These are phyloP conservation scores for Akanthomyces uredinophilus DNA, from an alignment of 2,329 filamentous ascomycete genomes.

Conservation along the genomic window DNA sequence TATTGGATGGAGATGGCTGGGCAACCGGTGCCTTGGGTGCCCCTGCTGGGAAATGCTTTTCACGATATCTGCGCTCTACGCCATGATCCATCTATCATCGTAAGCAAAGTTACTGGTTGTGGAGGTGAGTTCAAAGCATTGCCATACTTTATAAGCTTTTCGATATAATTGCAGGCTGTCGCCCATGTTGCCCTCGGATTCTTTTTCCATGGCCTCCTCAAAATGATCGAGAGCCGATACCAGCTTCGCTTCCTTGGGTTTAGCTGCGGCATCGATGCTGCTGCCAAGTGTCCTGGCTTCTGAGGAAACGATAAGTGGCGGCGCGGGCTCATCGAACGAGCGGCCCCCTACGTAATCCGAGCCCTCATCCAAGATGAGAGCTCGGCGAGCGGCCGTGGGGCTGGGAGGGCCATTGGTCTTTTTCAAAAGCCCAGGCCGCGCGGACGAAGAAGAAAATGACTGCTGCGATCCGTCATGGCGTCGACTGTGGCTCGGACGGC, in stretches of 20 bases:
- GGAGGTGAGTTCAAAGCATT: neutral
- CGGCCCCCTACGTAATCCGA: slow-evolving; percentile 26
- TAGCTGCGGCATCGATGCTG: slow-evolving; percentile 16
- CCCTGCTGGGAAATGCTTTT: slow-evolving; percentile 75
- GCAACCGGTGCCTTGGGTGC: slow-evolving; percentile 37
- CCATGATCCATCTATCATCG: slow-evolving; percentile 65
- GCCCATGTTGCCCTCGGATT: slow-evolving; percentile 76
- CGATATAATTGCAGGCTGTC: slow-evolving; percentile 87
- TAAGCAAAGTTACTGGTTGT: neutral
- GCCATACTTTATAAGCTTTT: slow-evolving; percentile 73
- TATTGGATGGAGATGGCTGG: slow-evolving; percentile 18
- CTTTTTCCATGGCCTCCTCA: slow-evolving; percentile 84
- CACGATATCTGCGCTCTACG: slow-evolving; percentile 82
- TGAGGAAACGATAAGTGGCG: slow-evolving; percentile 9
- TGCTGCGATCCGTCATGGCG: neutral
- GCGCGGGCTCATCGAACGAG: slow-evolving; percentile 27
- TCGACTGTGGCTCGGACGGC: neutral
- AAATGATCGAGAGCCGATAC: slow-evolving; percentile 85
- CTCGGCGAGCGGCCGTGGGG: neutral
- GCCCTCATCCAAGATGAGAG: slow-evolving; percentile 21
- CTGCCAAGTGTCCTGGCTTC: slow-evolving; percentile 17
- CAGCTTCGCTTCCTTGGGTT: slow-evolving; percentile 42
- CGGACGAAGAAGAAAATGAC: neutral
- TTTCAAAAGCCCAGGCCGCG: neutral
- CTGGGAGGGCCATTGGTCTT: slow-evolving; percentile 13